Evolutionary conservation across 805 yeast genomes (phyloP).

Genomic region (Nakazawaea laoshanensis): DNA sequence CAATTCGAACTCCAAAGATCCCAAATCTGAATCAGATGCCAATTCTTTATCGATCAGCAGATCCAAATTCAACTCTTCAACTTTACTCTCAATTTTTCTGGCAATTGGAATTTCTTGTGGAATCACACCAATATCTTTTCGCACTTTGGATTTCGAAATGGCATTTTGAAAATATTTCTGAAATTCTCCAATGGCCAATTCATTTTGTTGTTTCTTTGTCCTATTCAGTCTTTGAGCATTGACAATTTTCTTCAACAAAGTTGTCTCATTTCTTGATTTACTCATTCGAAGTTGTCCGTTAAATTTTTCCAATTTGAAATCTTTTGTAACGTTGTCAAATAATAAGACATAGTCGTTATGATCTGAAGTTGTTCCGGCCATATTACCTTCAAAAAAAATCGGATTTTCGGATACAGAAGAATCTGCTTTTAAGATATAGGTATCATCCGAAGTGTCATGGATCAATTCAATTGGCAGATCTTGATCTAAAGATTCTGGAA

Average conservation of each 20-base stretch:
- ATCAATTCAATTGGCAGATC: conserved; percentile 16
- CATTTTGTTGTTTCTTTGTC: conserved; percentile 2
- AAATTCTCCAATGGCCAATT: no score
- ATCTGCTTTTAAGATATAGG: conserved; percentile 18
- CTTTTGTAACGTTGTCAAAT: conserved; percentile 18
- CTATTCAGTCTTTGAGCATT: conserved; percentile 4
- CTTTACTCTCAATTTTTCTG: no score
- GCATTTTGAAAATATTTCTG: conserved; percentile 7
- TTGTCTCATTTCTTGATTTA: conserved; percentile 22
- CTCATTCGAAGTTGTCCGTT: conserved; percentile 20
- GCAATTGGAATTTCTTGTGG: conserved; percentile 9
- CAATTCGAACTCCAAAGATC: conserved; percentile 16
- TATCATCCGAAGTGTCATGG: conserved; percentile 13
- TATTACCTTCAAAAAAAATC: conserved; percentile 21
- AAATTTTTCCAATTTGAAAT: conserved; percentile 19
- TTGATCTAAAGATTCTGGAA: conserved; percentile 23
- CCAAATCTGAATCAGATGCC: conserved; percentile 16
- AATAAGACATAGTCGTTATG: conserved; percentile 17
- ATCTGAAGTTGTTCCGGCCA: neutral
- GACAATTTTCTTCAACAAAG: conserved; percentile 13
- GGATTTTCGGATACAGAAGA: conserved; percentile 13
- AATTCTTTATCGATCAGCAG: neutral
- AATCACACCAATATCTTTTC: conserved; percentile 1
- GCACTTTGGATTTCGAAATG: conserved; percentile 7
- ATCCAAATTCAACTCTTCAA: no score